Conservation (phyloP, 306 rosid species). For the Abrus precatorius region DNA sequence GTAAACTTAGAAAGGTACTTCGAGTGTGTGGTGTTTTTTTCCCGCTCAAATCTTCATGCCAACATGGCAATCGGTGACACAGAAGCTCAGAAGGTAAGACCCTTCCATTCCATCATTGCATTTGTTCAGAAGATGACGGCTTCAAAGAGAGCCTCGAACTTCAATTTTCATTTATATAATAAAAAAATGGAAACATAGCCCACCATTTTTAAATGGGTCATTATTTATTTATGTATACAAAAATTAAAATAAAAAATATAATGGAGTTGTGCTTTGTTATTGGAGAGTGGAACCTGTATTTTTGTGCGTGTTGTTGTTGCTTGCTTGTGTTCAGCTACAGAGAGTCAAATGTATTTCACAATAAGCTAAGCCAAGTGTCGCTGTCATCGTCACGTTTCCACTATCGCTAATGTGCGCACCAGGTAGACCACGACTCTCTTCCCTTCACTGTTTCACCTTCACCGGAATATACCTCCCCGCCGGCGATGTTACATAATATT, state of each 20-base stretch:
- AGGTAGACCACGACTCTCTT: constrained; percentile 50
- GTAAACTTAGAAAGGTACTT: constrained; percentile 57
- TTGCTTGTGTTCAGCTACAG: constrained; percentile 54
- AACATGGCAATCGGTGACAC: background rate
- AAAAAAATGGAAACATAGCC: constrained; percentile 25
- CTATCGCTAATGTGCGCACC: constrained; percentile 75
- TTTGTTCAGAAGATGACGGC: constrained; percentile 58
- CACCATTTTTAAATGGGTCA: constrained; percentile 22
- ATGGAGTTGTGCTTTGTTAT: constrained; percentile 44
- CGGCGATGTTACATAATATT: background rate
- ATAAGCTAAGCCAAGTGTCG: constrained; percentile 46
- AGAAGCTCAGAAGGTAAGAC: constrained; percentile 46
- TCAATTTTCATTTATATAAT: constrained; percentile 47
- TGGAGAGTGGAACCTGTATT: constrained; percentile 38
- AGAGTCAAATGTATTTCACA: constrained; percentile 61
- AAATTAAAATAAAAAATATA: background rate
- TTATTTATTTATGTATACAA: background rate
- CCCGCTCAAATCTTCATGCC: constrained; percentile 56
- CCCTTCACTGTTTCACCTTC: background rate
- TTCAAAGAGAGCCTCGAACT: constrained; percentile 57
- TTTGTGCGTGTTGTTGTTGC: constrained; percentile 39
- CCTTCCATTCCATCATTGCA: constrained; percentile 54
- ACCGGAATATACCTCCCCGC: constrained; percentile 33
- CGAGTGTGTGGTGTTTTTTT: constrained; percentile 45
- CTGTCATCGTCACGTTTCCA: constrained; percentile 68